Base-by-base conservation (phyloP, 2,329 filamentous ascomycete genomes). In the Coniochaeta pulveracea region DNA sequence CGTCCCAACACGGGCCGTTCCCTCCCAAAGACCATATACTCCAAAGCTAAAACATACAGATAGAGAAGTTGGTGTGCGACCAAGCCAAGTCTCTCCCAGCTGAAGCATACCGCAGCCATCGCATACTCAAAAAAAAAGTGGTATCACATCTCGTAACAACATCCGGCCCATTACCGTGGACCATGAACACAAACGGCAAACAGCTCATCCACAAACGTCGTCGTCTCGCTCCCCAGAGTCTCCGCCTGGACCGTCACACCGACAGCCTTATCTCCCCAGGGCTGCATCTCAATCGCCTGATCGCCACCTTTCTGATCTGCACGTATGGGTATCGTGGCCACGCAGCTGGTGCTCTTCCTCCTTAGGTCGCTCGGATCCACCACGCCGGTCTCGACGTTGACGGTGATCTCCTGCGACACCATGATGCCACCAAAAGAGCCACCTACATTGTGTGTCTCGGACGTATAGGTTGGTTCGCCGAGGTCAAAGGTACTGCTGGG, bases 331-430 rank as follows among this genome's bases (percentile, higher is more conserved):
- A 12, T 19, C 16, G 6, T 14, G n/a, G 12, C 19, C 16, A 25
- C 21, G 18, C 22, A 9, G n/a, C 19, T 17, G 23, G 44, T 38
- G 48, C 52, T 46, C 38, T 52, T 18, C 37, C 35, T 36, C 32
- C 39, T 34, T 16, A 16, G 10, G 30, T 31, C 17, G 43, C 17
- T 3, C 37, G 23, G 36, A 16, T 47, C 24, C 16, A 50, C 47
- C 0, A 46, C 45, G 1, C 36, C 37, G 3, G 42, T 40, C 15
- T 54, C 47, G 18, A 52, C 56, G 30, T 73, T 63, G n/a, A 78
- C 64, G 6, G 64, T 67, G 35, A 78, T 67, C 43, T 79, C 71
- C 40, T 74, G 69, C 16, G 69, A 72, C 6, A 78, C 66, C 58
- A 76, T 67, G 47, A 78, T 79, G 15, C 73, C 71, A 6, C 72